These are phyloP conservation scores for Cordyceps farinosa DNA, from an alignment of 2,329 filamentous ascomycete species.

Conservation along the genomic window DNA sequence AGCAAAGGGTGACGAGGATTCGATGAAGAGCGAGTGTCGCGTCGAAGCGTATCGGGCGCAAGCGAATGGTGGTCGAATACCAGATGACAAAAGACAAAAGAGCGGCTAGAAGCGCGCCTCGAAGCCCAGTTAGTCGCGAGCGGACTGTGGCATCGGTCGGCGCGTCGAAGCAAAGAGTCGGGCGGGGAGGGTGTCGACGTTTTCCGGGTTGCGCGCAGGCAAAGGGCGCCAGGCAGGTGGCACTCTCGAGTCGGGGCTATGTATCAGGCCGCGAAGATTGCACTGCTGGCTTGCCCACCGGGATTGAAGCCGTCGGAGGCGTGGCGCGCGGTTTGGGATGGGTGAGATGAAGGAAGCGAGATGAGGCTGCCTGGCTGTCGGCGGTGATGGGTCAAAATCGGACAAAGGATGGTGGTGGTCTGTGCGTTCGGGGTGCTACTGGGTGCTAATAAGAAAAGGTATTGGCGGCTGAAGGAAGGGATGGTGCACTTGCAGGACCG, in stretches of 20 bases:
- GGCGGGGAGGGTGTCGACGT: not conserved
- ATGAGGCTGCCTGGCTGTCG: conserved; percentile 8
- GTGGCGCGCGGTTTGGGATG: conserved; percentile 17
- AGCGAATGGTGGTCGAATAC: not conserved
- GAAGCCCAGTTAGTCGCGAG: conserved; percentile 1
- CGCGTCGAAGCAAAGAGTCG: not conserved
- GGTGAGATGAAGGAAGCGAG: conserved; percentile 16
- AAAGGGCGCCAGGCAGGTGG: conserved; percentile 3
- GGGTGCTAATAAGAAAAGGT: not conserved
- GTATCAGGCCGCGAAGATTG: conserved; percentile 20
- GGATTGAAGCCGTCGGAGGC: conserved; percentile 13
- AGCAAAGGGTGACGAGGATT: not conserved
- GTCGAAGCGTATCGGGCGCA: not conserved
- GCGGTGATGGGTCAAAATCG: conserved; percentile 9
- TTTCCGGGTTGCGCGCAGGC: not conserved
- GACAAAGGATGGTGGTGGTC: conserved; percentile 17
- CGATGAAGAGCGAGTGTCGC: conserved; percentile 7
- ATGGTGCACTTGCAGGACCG: no score
- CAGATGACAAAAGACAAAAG: not conserved
- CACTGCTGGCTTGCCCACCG: conserved; percentile 21
- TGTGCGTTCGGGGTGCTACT: conserved; percentile 17
- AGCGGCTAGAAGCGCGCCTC: conserved; percentile 9
- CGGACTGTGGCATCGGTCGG: conserved; percentile 14
- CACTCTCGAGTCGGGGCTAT: not conserved
- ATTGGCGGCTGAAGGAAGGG: no score